Base-by-base conservation (phyloP, 495 filamentous ascomycete genomes). In the Clohesyomyces aquaticus region DNA sequence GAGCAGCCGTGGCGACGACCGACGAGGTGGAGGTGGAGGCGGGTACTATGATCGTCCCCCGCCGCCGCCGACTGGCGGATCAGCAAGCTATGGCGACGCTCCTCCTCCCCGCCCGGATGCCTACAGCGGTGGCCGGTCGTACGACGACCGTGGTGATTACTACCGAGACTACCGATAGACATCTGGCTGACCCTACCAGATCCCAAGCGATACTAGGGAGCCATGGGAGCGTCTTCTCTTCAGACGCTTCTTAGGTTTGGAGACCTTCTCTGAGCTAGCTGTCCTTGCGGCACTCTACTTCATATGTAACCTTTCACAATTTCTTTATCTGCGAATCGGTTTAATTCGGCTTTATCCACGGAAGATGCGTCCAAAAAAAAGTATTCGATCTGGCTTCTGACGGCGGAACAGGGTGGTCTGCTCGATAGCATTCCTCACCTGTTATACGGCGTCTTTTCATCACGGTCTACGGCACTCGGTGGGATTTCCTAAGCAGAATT, bases 11-110 rank as follows among this genome's bases (percentile, higher is more conserved):
- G 81, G 77, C 45, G 69, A 65, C 10, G 59, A 63, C 18, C 56
- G 80, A 67, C 76, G 77, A 66, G 79, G 79, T 69, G 81, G 78
- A 53, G 78, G 77, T 53, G 73, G 75, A 47, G 73, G 75, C 62
- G 76, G 76, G 41, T 78, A 81, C 71, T 76, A 66, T 25, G 69
- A 68, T 23, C 69, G 69, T 22, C 54, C 61, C 29, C 59, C 66
- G 46, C 58, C 60, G 19, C 65, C 55, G 8, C 43, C 61, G 28
- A 25, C 21, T n/a, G 69, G 61, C 8, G 50, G 61, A 4, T 48
- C 48, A 41, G 59, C 59, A 26, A 57, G 55, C 19, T 67, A 68
- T 38, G 63, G 54, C 29, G 68, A 63, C 29, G 65, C 65, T 48
- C 55, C 67, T 57, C 64, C 54, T 57, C 59, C 63, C 45, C 63